These are phyloP conservation scores for Nigrograna mackinnonii DNA, from an alignment of 2,329 filamentous ascomycete genomes.

Conservation along the genomic window DNA sequence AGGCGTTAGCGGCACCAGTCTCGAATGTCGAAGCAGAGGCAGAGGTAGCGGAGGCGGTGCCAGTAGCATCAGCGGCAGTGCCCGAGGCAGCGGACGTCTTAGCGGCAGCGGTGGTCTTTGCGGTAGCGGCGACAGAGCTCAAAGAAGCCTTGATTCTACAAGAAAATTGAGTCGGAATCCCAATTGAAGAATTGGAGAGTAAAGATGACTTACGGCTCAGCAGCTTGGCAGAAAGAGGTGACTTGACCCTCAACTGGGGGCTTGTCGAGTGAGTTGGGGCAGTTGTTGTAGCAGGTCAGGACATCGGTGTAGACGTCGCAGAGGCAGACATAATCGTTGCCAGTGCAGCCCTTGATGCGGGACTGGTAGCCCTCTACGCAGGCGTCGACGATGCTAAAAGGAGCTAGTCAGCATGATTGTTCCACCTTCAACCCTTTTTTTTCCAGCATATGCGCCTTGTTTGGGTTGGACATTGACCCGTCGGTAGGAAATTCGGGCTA, in stretches of 20 bases:
- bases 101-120: constrained; percentile 4
- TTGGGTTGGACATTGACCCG: no score
- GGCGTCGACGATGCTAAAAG: constrained; percentile 58
- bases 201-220: constrained; percentile 37
- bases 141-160: constrained; percentile 10
- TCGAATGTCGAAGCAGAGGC: constrained; percentile 5
- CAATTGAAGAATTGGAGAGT: not conserved
- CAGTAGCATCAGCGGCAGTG: constrained; percentile 4
- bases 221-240: constrained; percentile 46
- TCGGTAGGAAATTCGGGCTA: not conserved
- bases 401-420: no score
- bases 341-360: constrained; percentile 47
- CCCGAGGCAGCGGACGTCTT: constrained; percentile 1
- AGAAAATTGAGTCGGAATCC: no score
- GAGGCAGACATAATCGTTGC: constrained; percentile 60
- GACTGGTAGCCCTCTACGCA: constrained; percentile 48
- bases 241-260: constrained; percentile 38
- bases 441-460: no score
- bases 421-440: no score
- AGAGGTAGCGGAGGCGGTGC: constrained; percentile 1
- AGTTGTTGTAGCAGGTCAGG: constrained; percentile 67
- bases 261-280: constrained; percentile 53
- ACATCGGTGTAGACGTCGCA: constrained; percentile 60
- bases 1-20: constrained; percentile 13
- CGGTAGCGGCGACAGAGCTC: constrained; percentile 1